Evolutionary conservation across 2,329 filamentous ascomycete species (phyloP).

Genomic region (Colletotrichum lentis): DNA sequence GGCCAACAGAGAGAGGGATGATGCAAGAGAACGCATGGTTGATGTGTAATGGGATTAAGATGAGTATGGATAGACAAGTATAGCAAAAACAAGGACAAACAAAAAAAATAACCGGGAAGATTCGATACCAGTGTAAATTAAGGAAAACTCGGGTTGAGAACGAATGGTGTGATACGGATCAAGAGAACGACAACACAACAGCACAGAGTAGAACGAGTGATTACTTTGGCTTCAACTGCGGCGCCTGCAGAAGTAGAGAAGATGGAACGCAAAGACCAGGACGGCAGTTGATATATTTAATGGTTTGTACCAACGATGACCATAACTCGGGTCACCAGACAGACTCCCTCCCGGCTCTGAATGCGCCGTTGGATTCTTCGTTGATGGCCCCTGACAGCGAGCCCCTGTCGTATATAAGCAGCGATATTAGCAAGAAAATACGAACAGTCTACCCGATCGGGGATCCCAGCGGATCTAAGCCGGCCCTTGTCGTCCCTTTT

Average conservation of each 20-base stretch:
- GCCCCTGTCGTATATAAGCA: slow-evolving; percentile 5
- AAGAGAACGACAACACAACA: slow-evolving; percentile 16
- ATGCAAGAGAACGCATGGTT: slow-evolving; percentile 24
- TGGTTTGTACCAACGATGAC: background rate
- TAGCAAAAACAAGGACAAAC: no score
- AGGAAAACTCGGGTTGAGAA: slow-evolving; percentile 13
- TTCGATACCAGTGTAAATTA: background rate
- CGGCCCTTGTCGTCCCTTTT: slow-evolving; percentile 17
- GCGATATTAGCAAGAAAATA: slow-evolving; percentile 9
- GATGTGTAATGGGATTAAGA: background rate
- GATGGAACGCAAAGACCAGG: background rate
- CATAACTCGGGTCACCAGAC: background rate
- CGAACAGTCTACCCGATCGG: slow-evolving; percentile 24
- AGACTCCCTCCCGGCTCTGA: background rate
- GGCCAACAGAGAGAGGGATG: slow-evolving; percentile 28
- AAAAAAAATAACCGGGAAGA: no score
- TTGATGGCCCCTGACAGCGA: slow-evolving; percentile 5
- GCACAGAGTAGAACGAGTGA: slow-evolving; percentile 34
- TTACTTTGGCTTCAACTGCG: slow-evolving; percentile 26
- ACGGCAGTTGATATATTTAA: slow-evolving; percentile 8
- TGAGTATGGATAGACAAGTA: no score
- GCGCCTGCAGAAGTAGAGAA: slow-evolving; percentile 1
- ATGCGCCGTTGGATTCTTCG: slow-evolving; percentile 2
- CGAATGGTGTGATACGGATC: background rate
- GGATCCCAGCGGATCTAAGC: slow-evolving; percentile 14